phyloP scores from a whole-genome alignment of 1,284 basidiomycete genomes.

The Cryptococcus neoformans region DNA sequence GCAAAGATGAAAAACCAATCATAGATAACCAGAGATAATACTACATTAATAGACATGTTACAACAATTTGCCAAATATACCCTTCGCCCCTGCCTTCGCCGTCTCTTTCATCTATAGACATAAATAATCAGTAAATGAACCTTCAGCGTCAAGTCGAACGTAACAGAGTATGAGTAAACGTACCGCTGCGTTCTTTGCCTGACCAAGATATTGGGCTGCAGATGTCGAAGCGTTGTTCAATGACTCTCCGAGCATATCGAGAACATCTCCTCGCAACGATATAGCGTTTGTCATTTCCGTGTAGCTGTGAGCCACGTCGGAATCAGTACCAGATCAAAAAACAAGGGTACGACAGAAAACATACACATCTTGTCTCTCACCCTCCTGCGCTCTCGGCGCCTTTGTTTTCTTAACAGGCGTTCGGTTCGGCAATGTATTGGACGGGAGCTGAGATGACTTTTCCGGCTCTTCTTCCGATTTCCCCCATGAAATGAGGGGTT shows the following conservation, averaged over 20 bases:
- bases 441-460: slow-evolving; percentile 13
- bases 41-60: slow-evolving; percentile 1
- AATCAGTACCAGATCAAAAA: too few species aligned
- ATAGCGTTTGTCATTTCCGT: slow-evolving; percentile 42
- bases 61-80: slow-evolving; percentile 37
- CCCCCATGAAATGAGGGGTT: slow-evolving; percentile 46
- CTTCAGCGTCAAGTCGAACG: not conserved
- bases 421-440: slow-evolving; percentile 23
- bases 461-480: slow-evolving; percentile 29
- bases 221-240: slow-evolving; percentile 34
- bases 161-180: slow-evolving; percentile 7
- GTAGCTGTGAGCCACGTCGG: slow-evolving; percentile 20
- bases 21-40: too few species aligned
- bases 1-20: too few species aligned
- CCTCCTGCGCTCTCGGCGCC: slow-evolving; percentile 19
- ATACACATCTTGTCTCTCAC: slow-evolving; percentile 42
- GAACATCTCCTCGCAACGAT: slow-evolving; percentile 29
- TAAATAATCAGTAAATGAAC: not conserved
- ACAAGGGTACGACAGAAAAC: slow-evolving; percentile 2
- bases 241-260: slow-evolving; percentile 37
- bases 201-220: slow-evolving; percentile 35
- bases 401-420: slow-evolving; percentile 26
- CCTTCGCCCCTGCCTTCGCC: slow-evolving; percentile 41
- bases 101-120: slow-evolving; percentile 37
- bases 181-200: slow-evolving; percentile 42